These are phyloP conservation scores for Hypomyces perniciosus DNA, from an alignment of 2,329 filamentous ascomycete genomes.

Conservation along the genomic window DNA sequence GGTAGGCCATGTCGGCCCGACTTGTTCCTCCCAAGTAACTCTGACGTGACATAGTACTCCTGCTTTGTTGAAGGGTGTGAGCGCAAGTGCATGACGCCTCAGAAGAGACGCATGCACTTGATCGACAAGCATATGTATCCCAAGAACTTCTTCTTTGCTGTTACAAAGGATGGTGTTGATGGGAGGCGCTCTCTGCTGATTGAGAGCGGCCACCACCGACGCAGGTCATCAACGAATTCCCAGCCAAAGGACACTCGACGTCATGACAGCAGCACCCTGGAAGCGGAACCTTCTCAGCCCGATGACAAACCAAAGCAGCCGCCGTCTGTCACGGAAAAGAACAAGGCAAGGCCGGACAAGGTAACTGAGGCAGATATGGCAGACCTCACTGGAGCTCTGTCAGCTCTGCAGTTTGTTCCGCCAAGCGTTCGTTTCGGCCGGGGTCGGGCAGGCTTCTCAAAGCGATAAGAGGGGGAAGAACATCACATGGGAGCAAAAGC, in stretches of 20 bases:
- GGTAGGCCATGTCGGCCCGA: conserved; percentile 36
- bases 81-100: conserved; percentile 71
- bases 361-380: conserved; percentile 51
- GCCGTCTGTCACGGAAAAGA: conserved; percentile 1
- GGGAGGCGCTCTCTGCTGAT: conserved; percentile 72
- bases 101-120: conserved; percentile 80
- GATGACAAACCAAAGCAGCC: conserved; percentile 16
- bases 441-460: conserved; percentile 48
- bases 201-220: conserved; percentile 45
- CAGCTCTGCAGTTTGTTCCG: conserved; percentile 65
- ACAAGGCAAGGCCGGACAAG: conserved; percentile 15
- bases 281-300: conserved; percentile 15
- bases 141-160: conserved; percentile 77
- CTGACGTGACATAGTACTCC: conserved; percentile 53
- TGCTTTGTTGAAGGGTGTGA: conserved; percentile 91
- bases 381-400: conserved; percentile 61
- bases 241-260: conserved; percentile 26
- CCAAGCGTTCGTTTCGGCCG: conserved; percentile 60
- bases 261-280: conserved; percentile 29
- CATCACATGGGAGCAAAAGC: conserved; percentile 14
- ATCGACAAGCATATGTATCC: conserved; percentile 95
- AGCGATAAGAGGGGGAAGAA: conserved; percentile 32
- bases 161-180: conserved; percentile 87
- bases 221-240: conserved; percentile 42
- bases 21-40: not conserved